Evolutionary conservation across 306 rosid genomes (phyloP).

Genomic region (Prunus davidiana): DNA sequence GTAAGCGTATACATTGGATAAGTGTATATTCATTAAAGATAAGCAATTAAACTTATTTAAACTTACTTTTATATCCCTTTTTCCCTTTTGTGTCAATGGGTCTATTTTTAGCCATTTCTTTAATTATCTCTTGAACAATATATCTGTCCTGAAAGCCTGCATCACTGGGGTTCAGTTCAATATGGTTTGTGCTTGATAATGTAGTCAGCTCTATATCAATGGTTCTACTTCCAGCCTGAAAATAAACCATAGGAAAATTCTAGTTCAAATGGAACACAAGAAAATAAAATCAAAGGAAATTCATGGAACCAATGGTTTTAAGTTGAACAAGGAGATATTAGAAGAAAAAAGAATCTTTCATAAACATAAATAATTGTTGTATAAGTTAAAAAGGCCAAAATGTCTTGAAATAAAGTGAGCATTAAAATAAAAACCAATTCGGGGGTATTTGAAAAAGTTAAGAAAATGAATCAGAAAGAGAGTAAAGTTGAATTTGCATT

Average conservation of each 20-base stretch:
- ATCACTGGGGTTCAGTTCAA: constrained; percentile 86
- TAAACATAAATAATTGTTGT: neutral
- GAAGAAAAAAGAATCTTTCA: neutral
- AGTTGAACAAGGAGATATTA: neutral
- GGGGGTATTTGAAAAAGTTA: neutral
- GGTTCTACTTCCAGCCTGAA: constrained; percentile 91
- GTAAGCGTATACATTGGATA: neutral
- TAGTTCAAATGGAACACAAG: neutral
- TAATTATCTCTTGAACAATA: constrained; percentile 87
- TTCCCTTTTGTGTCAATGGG: constrained; percentile 87
- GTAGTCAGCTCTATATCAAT: constrained; percentile 92
- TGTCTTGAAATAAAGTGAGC: neutral
- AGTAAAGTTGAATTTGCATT: neutral
- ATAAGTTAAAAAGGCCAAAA: neutral
- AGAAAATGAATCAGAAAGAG: neutral
- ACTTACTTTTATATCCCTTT: constrained; percentile 73
- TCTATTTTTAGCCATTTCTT: constrained; percentile 89
- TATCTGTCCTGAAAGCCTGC: constrained; percentile 97
- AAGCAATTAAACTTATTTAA: neutral
- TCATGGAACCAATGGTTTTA: neutral
- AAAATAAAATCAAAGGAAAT: neutral
- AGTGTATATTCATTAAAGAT: neutral
- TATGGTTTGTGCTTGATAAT: constrained; percentile 77
- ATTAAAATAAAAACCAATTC: neutral
- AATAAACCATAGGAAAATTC: constrained; percentile 9